Base-by-base conservation (phyloP, 768 basidiomycete genomes). In the Rhodotorula paludigena region DNA sequence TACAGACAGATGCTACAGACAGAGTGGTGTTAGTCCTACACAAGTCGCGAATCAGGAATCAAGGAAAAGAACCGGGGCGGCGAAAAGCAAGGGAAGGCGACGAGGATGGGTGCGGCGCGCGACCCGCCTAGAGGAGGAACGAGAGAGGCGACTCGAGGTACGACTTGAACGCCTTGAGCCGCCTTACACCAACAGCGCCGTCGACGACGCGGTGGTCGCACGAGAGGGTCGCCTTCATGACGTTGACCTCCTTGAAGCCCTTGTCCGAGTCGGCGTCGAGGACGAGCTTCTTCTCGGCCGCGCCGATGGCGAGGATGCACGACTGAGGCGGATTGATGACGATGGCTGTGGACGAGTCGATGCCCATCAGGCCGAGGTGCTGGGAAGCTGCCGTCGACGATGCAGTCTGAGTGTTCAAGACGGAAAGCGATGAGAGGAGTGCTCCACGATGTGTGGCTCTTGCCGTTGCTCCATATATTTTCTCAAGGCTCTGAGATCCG, bases 241-340 rank as follows among this genome's bases (percentile, higher is more conserved):
- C 82, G 76, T 90, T 87, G 25, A 84, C 84, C 28, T 86, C 87
- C 84, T 92, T 97, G 83, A 94, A 99, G 47, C 94, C 96, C 77
- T 89, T 91, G 77, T 92, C 91, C 73, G 89, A 87, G 75, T 90
- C 88, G 0, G 88, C 85, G 32, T 90, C 92, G 41, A 90, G 88
- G 28, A 92, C 86, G 23, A 98, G 81, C 60, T 87, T 88, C n/a
- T 89, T 84, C 77, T 86, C 84, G 25, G 91, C 92, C 28, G 87
- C 84, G 42, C 96, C 93, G 74, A 98, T 86, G 52, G 96, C 96
- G 68, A 99, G 87, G 76, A 98, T 99, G 80, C 93, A 97, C 54
- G 91, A 90, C 80, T 98, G 96, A 33, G 96, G 96, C 21, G 89
- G 86, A 83, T 99, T 99, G 85, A 99, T 94, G 82, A n/a, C n/a